Percentiles rank a stretch among this genome's conserved stretches.
Conservation (phyloP, 805 yeast species). For the Wickerhamomyces strasburgensis region DNA sequence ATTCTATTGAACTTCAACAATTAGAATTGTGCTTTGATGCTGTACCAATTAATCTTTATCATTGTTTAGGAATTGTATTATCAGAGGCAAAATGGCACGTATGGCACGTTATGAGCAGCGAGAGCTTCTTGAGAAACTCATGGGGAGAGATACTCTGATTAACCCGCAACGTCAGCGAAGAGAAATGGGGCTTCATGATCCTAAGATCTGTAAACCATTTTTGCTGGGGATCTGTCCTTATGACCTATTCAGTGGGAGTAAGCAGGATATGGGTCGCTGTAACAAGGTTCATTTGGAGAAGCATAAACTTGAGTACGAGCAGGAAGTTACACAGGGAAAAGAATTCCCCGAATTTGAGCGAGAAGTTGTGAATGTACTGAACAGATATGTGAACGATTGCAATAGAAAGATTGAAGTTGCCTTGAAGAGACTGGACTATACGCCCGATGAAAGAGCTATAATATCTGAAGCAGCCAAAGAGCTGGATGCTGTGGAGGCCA, state of each 20-base stretch:
- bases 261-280: slow-evolving; percentile 78
- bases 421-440: slow-evolving; percentile 58
- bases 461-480: slow-evolving; percentile 50
- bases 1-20: too few species aligned
- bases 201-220: slow-evolving; percentile 71
- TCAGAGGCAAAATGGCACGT: background rate
- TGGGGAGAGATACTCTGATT: slow-evolving; percentile 53
- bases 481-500: slow-evolving; percentile 55
- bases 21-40: too few species aligned
- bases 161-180: slow-evolving; percentile 36
- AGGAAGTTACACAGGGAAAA: slow-evolving; percentile 35
- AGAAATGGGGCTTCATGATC: slow-evolving; percentile 43
- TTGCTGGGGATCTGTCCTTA: slow-evolving; percentile 85
- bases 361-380: slow-evolving; percentile 42
- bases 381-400: slow-evolving; percentile 58
- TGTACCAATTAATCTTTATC: too few species aligned
- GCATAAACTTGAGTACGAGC: slow-evolving; percentile 65
- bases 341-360: slow-evolving; percentile 41
- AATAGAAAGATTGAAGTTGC: slow-evolving; percentile 62
- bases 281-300: slow-evolving; percentile 71
- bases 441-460: slow-evolving; percentile 66
- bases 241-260: slow-evolving; percentile 77
- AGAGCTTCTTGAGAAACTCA: slow-evolving; percentile 68
- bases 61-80: background rate
- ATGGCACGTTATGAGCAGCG: slow-evolving; percentile 67